Percentiles rank a stretch among this genome's conserved stretches.
phyloP scores from a whole-genome alignment of 2,329 filamentous ascomycete genomes.

The Cadophora malorum region DNA sequence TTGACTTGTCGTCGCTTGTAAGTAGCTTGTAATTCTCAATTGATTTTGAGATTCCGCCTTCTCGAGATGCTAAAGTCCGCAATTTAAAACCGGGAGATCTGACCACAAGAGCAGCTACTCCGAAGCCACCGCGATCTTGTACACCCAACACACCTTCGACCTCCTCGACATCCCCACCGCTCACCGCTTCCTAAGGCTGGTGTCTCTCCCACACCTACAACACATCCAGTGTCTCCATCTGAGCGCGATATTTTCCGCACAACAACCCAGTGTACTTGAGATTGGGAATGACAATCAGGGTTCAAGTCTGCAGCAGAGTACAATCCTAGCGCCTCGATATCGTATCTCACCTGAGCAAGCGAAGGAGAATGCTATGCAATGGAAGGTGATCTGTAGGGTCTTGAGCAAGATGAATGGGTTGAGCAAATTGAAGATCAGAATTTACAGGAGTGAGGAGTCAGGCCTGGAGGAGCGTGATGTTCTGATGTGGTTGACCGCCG shows the following conservation, averaged over 20 bases:
- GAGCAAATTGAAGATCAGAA: not conserved
- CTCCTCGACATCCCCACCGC: conserved; percentile 10
- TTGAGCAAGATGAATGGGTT: conserved; percentile 8
- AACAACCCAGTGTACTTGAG: not conserved
- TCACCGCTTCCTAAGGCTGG: not conserved
- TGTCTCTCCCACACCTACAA: not conserved
- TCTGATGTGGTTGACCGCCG: not conserved
- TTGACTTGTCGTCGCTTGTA: conserved; percentile 10
- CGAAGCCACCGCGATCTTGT: not conserved
- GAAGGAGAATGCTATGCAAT: not conserved
- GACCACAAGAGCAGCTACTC: not conserved
- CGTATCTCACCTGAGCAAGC: not conserved
- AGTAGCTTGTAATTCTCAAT: not conserved
- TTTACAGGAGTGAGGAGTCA: not conserved
- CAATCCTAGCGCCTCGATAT: not conserved
- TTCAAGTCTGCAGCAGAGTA: not conserved
- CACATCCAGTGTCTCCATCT: conserved; percentile 7
- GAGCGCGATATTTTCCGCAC: not conserved
- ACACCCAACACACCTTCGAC: conserved; percentile 3
- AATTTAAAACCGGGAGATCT: not conserved
- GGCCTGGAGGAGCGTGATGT: not conserved
- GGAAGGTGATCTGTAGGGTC: not conserved
- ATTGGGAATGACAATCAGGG: not conserved
- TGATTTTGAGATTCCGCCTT: not conserved
- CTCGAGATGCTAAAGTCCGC: not conserved